Evolutionary conservation across 176 grass and related monocot species (phyloP), one percentile per base, ranked within the genome.

Genomic region (Cenchrus fungigraminus): DNA sequence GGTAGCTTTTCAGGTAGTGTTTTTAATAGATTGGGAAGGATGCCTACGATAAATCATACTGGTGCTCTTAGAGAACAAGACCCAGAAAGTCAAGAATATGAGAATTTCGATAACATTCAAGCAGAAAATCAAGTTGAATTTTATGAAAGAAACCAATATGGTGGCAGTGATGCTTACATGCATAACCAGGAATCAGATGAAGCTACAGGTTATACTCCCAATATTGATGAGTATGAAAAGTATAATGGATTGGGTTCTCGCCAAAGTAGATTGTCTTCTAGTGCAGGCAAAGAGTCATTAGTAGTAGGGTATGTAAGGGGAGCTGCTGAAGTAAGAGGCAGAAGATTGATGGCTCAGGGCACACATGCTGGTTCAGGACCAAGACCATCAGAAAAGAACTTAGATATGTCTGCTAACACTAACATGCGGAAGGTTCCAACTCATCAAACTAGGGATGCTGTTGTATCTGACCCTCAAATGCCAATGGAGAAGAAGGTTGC

Each of bases 21-120:
- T 71, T 98, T 98, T 72, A 83, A 90, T 51, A 88, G 96, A 87
- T 90, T 98, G 80, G 90, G 97, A 9, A 73, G 63, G n/a, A 85
- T 44, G 71, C 17, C 20, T 52, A 67, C 74, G 67, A 61, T 79
- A 56, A 60, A 72, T 81, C 44, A 13, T 79, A 51, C 81, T 78
- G 59, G 44, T 63, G 73, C 54, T 81, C 73, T n/a, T 37, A 86
- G 79, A 86, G 88, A 56, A 79, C 53, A 68, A 72, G 77, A 79
- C 68, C 10, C 55, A 28, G 81, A 84, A 61, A 13, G 28, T 47
- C 51, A 54, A 71, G 73, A 89, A 64, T 89, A 87, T 78, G 74
- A 84, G 49, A 56, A 88, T 74, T 19, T 78, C 45, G 60, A 60
- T 76, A 69, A 73, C 5, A 12, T 42, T 5, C 25, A 2, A 50